phyloP scores from a whole-genome alignment of 306 rosid genomes.

The Gastrolobium bilobum region DNA sequence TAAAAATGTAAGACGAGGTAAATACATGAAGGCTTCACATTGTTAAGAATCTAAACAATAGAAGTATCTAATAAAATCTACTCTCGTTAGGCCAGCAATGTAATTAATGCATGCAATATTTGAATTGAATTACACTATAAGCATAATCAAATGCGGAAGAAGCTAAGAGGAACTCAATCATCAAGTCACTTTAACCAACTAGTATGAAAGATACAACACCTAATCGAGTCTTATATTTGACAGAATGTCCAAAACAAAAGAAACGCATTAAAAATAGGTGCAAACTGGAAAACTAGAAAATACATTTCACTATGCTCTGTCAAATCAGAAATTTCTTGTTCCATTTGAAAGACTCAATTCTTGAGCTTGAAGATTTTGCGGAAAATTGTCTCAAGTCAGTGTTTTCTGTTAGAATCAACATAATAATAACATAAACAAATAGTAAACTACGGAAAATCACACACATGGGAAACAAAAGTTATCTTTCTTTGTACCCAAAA shows the following conservation, averaged over 20 bases:
- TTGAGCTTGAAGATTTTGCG: not conserved
- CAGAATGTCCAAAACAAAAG: too few species aligned
- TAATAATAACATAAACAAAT: slow-evolving; percentile 2
- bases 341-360: not conserved
- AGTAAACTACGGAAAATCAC: not conserved
- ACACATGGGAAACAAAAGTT: not conserved
- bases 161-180: slow-evolving; percentile 26
- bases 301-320: slow-evolving; percentile 9
- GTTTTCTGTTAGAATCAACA: not conserved
- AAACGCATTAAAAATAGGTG: not conserved
- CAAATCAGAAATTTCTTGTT: not conserved
- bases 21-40: not conserved
- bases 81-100: not conserved
- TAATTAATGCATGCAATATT: slow-evolving; percentile 27
- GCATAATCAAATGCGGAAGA: slow-evolving; percentile 19
- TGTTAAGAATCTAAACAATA: slow-evolving; percentile 1
- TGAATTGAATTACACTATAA: not conserved
- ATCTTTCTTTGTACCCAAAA: not conserved
- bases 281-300: not conserved
- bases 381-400: not conserved
- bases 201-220: not conserved
- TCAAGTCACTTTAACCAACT: not conserved
- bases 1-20: not conserved
- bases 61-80: slow-evolving; percentile 5
- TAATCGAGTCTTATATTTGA: not conserved